phyloP scores from a whole-genome alignment of 2,329 filamentous ascomycete species.

The Beauveria medogensis region DNA sequence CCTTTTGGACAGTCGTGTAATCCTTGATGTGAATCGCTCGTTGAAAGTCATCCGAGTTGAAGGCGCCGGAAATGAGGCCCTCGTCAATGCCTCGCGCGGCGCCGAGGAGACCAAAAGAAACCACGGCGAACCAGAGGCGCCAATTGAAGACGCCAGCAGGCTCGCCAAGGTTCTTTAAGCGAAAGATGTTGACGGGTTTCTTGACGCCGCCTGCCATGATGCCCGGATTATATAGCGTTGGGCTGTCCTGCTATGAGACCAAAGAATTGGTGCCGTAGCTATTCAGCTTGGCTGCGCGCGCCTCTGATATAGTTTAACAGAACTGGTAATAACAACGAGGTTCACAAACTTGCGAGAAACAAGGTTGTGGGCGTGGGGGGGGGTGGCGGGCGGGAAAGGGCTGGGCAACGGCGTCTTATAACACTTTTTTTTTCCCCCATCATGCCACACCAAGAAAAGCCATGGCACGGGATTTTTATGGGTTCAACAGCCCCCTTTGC shows the following conservation, averaged over 20 bases:
- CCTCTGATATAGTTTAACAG: neutral
- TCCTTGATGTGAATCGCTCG: conserved; percentile 47
- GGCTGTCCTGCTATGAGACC: neutral
- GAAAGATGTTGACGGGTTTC: conserved; percentile 56
- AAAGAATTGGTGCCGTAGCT: no score
- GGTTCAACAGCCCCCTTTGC: neutral
- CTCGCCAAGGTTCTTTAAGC: conserved; percentile 53
- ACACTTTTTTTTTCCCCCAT: neutral
- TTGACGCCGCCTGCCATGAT: conserved; percentile 44
- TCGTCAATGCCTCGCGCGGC: conserved; percentile 75
- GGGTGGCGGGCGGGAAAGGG: neutral
- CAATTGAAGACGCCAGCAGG: conserved; percentile 68
- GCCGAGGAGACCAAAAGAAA: conserved; percentile 63
- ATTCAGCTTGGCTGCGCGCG: neutral
- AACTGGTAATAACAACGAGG: neutral
- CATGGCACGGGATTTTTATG: neutral
- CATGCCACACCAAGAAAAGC: neutral
- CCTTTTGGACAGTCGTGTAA: conserved; percentile 44
- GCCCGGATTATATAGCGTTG: neutral
- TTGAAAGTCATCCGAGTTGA: conserved; percentile 59
- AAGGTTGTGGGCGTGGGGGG: neutral
- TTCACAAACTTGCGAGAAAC: neutral
- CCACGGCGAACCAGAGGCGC: conserved; percentile 68
- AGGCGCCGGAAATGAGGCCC: conserved; percentile 66
- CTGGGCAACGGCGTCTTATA: neutral